Percentiles rank a stretch among this genome's conserved stretches.
Evolutionary conservation across 352 stramenopile species (phyloP).

Genomic region (Phytophthora macrochlamydospora): DNA sequence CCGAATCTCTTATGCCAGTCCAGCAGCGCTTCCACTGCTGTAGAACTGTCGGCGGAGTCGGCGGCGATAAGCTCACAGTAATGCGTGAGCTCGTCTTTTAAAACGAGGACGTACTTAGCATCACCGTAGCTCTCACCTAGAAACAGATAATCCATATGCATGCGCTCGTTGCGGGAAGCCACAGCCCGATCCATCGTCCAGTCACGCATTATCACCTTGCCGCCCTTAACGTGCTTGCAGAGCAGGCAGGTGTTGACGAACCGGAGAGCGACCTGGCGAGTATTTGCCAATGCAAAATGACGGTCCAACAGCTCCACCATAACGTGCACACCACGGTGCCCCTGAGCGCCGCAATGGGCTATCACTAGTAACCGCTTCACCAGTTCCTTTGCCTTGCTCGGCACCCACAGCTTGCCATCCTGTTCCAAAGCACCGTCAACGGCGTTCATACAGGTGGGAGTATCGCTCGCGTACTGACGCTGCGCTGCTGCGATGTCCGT

Average conservation of each 20-base stretch:
- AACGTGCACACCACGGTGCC: slow-evolving; percentile 5
- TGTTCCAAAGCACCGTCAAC: no score
- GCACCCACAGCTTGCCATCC: slow-evolving; percentile 6
- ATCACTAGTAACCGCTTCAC: slow-evolving; percentile 14
- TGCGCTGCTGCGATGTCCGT: no score
- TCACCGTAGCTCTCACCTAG: slow-evolving; percentile 9
- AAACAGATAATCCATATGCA: slow-evolving; percentile 13
- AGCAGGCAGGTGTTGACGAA: slow-evolving; percentile 15
- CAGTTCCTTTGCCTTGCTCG: not conserved
- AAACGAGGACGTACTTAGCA: slow-evolving; percentile 3
- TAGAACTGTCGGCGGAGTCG: slow-evolving; percentile 4
- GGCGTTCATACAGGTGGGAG: no score
- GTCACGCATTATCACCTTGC: not conserved
- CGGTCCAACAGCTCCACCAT: slow-evolving; percentile 15
- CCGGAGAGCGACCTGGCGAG: not conserved
- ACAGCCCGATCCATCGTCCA: slow-evolving; percentile 1
- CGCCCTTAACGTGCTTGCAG: slow-evolving; percentile 19
- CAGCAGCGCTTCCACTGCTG: not conserved
- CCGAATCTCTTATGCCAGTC: slow-evolving; percentile 11
- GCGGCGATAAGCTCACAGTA: no score
- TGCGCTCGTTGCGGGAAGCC: slow-evolving; percentile 4
- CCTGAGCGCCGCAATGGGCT: slow-evolving; percentile 1
- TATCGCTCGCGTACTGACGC: no score
- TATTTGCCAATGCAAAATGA: slow-evolving; percentile 4
- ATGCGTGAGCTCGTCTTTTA: slow-evolving; percentile 2